These are phyloP conservation scores for Hypoxylon sp. DNA, from an alignment of 2,329 filamentous ascomycete species.

Conservation along the genomic window DNA sequence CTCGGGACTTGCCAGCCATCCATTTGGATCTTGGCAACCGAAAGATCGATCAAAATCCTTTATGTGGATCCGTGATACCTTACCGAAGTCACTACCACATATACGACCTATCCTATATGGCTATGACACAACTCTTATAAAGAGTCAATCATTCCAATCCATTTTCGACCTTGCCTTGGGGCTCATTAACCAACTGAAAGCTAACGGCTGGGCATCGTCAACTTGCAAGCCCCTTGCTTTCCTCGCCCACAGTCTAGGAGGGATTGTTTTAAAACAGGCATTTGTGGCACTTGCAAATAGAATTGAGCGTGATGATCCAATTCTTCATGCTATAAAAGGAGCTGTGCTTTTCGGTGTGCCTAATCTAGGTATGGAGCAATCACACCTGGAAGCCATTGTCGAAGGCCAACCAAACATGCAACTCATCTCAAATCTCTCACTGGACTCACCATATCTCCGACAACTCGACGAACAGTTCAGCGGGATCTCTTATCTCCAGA, in stretches of 20 bases:
- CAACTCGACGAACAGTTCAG: conserved; percentile 42
- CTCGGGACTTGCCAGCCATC: conserved; percentile 47
- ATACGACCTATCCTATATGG: conserved; percentile 49
- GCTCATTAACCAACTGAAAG: conserved; percentile 39
- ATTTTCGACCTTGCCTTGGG: conserved; percentile 45
- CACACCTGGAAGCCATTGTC: conserved; percentile 44
- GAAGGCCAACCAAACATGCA: conserved; percentile 40
- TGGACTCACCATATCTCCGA: conserved; percentile 31
- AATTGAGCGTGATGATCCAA: conserved; percentile 14
- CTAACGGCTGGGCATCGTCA: conserved; percentile 41
- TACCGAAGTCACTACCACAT: conserved; percentile 41
- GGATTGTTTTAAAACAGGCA: conserved; percentile 50
- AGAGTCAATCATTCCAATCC: conserved; percentile 47
- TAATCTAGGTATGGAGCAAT: conserved; percentile 46
- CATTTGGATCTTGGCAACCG: conserved; percentile 49
- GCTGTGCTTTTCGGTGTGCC: conserved; percentile 50
- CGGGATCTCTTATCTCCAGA: conserved; percentile 30
- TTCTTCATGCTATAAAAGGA: conserved; percentile 36
- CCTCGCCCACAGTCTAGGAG: conserved; percentile 52
- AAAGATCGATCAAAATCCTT: conserved; percentile 40
- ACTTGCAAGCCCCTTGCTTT: conserved; percentile 47
- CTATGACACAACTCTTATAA: conserved; percentile 47
- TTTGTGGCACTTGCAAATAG: conserved; percentile 43
- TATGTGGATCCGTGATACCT: conserved; percentile 52
- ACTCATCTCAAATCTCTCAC: conserved; percentile 36